A percentile compares a stretch with the other conserved stretches of the same genome.
These are phyloP conservation scores for Voacanga thouarsii DNA, from an alignment of 257 asterid species.

Conservation along the genomic window DNA sequence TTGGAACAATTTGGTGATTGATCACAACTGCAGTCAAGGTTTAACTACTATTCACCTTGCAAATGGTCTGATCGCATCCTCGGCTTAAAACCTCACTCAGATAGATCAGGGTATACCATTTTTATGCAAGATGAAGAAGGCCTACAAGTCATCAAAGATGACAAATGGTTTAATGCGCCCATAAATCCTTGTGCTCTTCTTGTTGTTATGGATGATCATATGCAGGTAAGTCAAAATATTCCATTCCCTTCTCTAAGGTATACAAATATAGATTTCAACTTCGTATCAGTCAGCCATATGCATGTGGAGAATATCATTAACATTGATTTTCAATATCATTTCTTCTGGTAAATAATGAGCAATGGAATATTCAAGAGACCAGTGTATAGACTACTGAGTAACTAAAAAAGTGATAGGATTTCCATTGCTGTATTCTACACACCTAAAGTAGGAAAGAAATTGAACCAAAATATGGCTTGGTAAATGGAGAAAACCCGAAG, in stretches of 20 bases:
- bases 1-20: constrained; percentile 44
- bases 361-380: constrained; percentile 52
- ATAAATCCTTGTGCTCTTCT: constrained; percentile 34
- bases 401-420: constrained; percentile 34
- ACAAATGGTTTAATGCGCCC: constrained; percentile 41
- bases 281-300: no score
- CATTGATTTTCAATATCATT: neutral
- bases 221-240: constrained; percentile 30
- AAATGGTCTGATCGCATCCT: constrained; percentile 42
- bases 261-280: neutral
- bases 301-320: neutral
- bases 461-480: constrained; percentile 48
- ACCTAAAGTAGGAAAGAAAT: constrained; percentile 49
- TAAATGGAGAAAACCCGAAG: constrained; percentile 29
- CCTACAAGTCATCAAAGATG: constrained; percentile 40
- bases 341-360: constrained; percentile 46
- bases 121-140: constrained; percentile 47
- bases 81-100: constrained; percentile 54
- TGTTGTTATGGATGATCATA: constrained; percentile 52
- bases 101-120: constrained; percentile 45
- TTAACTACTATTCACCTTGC: constrained; percentile 48
- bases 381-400: constrained; percentile 46
- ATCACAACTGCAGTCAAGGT: constrained; percentile 30
- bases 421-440: constrained; percentile 41
- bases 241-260: neutral